These are phyloP conservation scores for Taiozyma onychis DNA, from an alignment of 1,139 yeast genomes.

Conservation along the genomic window DNA sequence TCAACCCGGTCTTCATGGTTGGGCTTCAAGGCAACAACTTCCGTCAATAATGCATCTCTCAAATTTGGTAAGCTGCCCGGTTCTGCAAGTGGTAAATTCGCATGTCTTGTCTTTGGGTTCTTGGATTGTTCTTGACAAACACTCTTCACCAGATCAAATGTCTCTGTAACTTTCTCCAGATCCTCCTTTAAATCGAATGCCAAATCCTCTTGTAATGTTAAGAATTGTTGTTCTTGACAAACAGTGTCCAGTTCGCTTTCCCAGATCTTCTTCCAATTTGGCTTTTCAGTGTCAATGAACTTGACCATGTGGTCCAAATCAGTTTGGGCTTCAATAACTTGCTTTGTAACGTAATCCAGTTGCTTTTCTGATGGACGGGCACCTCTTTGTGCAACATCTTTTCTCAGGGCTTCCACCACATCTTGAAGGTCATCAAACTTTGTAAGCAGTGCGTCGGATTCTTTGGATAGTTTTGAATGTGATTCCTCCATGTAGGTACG, in stretches of 20 bases:
- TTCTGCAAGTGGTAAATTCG: slow-evolving; percentile 48
- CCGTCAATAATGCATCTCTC: slow-evolving; percentile 74
- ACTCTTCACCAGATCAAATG: slow-evolving; percentile 73
- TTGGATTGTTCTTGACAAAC: slow-evolving; percentile 75
- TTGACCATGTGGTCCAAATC: slow-evolving; percentile 50
- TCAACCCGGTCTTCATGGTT: slow-evolving; percentile 80
- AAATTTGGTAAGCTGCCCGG: slow-evolving; percentile 66
- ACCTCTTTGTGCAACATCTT: slow-evolving; percentile 91
- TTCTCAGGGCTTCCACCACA: slow-evolving; percentile 79
- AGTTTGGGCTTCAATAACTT: slow-evolving; percentile 51
- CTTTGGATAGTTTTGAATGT: slow-evolving; percentile 66
- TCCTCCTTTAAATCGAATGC: slow-evolving; percentile 79
- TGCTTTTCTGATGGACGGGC: slow-evolving; percentile 78
- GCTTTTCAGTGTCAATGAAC: slow-evolving; percentile 65
- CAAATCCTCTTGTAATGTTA: slow-evolving; percentile 84
- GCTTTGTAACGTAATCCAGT: slow-evolving; percentile 58
- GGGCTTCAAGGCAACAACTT: slow-evolving; percentile 74
- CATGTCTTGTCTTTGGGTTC: slow-evolving; percentile 32
- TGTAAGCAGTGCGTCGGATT: slow-evolving; percentile 69
- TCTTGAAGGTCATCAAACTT: slow-evolving; percentile 91
- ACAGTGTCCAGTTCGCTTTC: slow-evolving; percentile 85
- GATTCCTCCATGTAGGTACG: slow-evolving; percentile 75
- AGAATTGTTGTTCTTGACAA: slow-evolving; percentile 90
- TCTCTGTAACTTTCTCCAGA: slow-evolving; percentile 71
- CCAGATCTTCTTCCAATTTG: slow-evolving; percentile 91